Conservation (phyloP, 2,329 filamentous ascomycete species). For the Endothia cerciana region DNA sequence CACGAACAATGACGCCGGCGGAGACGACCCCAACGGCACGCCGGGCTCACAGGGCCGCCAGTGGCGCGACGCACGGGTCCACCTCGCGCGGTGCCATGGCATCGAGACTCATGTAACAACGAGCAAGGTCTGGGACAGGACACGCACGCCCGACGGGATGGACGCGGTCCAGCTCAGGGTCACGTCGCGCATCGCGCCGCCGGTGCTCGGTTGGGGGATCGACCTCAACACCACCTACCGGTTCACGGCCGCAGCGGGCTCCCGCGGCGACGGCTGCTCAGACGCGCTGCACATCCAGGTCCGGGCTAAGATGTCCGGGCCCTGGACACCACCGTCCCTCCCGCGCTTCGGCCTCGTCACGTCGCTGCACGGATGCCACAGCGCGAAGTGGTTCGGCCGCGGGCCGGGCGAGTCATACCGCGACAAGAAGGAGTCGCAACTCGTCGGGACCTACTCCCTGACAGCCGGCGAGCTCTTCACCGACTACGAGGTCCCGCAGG, state of each 20-base stretch:
- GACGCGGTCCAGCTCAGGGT: conserved; percentile 48
- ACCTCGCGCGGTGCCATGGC: conserved; percentile 51
- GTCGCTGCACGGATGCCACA: conserved; percentile 43
- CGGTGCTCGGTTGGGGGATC: conserved; percentile 64
- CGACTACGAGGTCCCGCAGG: conserved; percentile 71
- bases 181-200: conserved; percentile 61
- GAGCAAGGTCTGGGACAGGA: conserved; percentile 39
- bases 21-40: conserved; percentile 27
- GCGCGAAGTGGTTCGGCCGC: conserved; percentile 66
- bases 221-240: conserved; percentile 57
- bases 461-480: conserved; percentile 57
- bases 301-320: conserved; percentile 51
- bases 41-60: conserved; percentile 53
- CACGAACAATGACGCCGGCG: conserved; percentile 67
- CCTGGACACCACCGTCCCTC: conserved; percentile 57
- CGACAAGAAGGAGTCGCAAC: conserved; percentile 67
- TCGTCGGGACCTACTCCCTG: conserved; percentile 56
- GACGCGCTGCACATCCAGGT: conserved; percentile 54
- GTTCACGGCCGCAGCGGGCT: conserved; percentile 44
- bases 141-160: conserved; percentile 38
- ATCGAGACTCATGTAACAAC: conserved; percentile 34
- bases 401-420: conserved; percentile 69
- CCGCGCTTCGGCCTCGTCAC: conserved; percentile 66
- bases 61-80: conserved; percentile 55
- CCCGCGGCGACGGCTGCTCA: no score